Percentiles rank a stretch among this genome's conserved stretches.
phyloP scores from a whole-genome alignment of 192 early-diverging fungal species.

The Podila clonocystis region DNA sequence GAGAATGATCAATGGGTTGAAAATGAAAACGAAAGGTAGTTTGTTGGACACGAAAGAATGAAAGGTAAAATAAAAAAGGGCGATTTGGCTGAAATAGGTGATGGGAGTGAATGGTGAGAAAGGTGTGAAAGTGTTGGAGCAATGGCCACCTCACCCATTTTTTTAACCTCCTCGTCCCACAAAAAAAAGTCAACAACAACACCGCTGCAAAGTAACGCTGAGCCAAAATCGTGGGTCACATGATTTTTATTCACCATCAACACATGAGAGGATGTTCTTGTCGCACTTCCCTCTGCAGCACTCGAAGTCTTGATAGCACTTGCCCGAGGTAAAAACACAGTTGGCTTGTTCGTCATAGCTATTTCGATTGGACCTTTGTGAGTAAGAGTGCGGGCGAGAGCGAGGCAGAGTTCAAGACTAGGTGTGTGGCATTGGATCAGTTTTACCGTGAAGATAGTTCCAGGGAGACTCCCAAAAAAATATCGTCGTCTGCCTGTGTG shows the following conservation, averaged over 20 bases:
- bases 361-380: too few relatives aligned
- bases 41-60: too few relatives aligned
- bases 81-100: background rate
- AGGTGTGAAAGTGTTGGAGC: background rate
- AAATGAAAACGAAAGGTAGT: too few relatives aligned
- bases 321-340: background rate
- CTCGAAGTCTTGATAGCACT: conserved; percentile 13
- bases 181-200: too few relatives aligned
- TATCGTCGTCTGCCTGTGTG: background rate
- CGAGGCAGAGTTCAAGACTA: background rate
- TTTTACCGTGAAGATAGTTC: background rate
- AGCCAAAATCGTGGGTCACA: too few relatives aligned
- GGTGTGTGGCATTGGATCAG: background rate
- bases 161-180: too few relatives aligned
- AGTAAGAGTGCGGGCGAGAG: background rate
- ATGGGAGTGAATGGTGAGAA: background rate
- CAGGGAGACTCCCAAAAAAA: background rate
- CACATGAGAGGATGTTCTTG: conserved; percentile 2
- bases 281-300: conserved; percentile 11
- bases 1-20: too few relatives aligned
- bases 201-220: too few relatives aligned
- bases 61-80: background rate
- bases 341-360: background rate
- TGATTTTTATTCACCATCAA: too few relatives aligned
- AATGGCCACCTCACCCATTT: too few relatives aligned